phyloP scores from a whole-genome alignment of 495 filamentous ascomycete genomes.

The Hypoxylon rickii region DNA sequence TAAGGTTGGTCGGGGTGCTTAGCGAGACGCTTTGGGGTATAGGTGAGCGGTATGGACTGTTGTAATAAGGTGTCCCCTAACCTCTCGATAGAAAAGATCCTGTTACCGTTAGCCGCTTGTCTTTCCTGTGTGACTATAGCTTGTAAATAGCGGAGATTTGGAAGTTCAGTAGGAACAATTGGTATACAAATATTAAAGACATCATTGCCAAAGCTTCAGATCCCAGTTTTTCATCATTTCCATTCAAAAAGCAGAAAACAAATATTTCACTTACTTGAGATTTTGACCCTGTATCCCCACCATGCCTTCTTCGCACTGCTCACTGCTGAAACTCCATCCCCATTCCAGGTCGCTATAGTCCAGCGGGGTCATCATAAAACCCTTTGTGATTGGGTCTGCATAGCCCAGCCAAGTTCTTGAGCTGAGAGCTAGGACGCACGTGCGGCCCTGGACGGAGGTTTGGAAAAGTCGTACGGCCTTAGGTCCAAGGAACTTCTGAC shows the following conservation, averaged over 20 bases:
- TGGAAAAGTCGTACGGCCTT: constrained; percentile 85
- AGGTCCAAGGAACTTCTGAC: constrained; percentile 90
- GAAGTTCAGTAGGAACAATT: constrained; percentile 61
- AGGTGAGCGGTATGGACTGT: constrained; percentile 83
- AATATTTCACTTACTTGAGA: constrained; percentile 70
- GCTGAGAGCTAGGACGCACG: constrained; percentile 88
- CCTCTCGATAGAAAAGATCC: constrained; percentile 89
- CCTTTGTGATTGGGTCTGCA: constrained; percentile 76
- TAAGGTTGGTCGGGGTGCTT: constrained; percentile 84
- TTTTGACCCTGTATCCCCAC: constrained; percentile 92
- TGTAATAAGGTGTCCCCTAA: constrained; percentile 85
- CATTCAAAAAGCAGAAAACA: constrained; percentile 27
- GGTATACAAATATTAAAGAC: constrained; percentile 49
- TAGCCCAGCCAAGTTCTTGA: constrained; percentile 94
- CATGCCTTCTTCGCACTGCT: constrained; percentile 91
- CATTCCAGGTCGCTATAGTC: constrained; percentile 88
- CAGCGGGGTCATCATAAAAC: constrained; percentile 89
- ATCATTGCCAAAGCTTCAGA: constrained; percentile 54
- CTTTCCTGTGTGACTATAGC: background rate
- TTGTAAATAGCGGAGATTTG: background rate
- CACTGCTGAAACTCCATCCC: constrained; percentile 94
- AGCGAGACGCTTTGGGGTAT: constrained; percentile 86
- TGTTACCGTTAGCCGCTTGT: constrained; percentile 77
- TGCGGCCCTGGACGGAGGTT: constrained; percentile 79
- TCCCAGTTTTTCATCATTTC: constrained; percentile 72